Base-by-base conservation (phyloP, 495 filamentous ascomycete species). In the Neurospora sublineolata region DNA sequence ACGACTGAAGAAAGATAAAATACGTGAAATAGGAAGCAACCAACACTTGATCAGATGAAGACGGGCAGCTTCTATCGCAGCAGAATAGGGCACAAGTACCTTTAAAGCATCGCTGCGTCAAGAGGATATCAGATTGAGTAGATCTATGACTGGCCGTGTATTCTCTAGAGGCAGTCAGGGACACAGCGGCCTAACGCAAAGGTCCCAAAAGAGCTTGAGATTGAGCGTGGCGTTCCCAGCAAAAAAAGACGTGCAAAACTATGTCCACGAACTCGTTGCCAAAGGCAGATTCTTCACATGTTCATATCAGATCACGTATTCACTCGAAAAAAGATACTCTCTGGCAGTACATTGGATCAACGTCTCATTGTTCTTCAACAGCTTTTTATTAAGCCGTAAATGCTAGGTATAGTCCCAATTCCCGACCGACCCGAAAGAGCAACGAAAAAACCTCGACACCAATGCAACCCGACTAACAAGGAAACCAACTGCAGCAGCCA, bases 381-480 rank as follows among this genome's bases (percentile, higher is more conserved):
- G 81, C 80, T 79, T 76, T 75, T 83, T 79, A 80, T 77, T 81
- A 81, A 79, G 75, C 77, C 80, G 80, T 76, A 78, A 81, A 84
- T 81, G 76, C 80, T 80, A 78, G 71, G 64, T 71, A 69, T 73
- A 74, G 76, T 79, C 80, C 82, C 75, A 73, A 77, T 75, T 75
- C 82, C 82, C 79, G 76, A 81, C 77, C 82, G 79, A 79, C 79
- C 78, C 52, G 52, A 74, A 80, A 80, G 72, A 81, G 78, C 83
- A 78, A 78, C 77, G 78, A 81, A 82, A 83, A 82, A 80, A 77
- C 85, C 83, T 77, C 73, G 80, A 85, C 83, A 84, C 81, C 82
- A 83, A 86, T 84, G 85, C 82, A 74, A 73, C 68, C 72, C 70
- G 36, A 80, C 78, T 85, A 85, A 87, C 84, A 85, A 81, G 83